Evolutionary conservation across 1,284 basidiomycete genomes (phyloP), one percentile per base, ranked within the genome.

Genomic region (Rhodotorula sp.): DNA sequence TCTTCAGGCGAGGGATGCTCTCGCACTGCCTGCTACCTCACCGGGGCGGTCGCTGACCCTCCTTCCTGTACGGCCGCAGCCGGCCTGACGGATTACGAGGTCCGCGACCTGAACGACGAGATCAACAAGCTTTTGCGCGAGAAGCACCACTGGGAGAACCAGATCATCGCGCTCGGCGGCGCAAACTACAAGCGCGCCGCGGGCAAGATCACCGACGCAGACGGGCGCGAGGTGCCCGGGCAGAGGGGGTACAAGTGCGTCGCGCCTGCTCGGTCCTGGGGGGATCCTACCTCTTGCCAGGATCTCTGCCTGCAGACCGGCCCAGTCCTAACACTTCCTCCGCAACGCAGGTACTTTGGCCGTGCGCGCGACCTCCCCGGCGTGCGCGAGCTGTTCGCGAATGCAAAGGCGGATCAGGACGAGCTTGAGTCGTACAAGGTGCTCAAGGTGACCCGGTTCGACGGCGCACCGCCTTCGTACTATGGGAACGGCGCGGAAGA

Each of bases 191-290:
- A 92, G 79, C 85, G 95, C 62, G 95, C 92, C 79, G 80, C 83
- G 41, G 89, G 91, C 10, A 88, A 90, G 61, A 96, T 97, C 91
- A 80, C 91, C 75, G 91, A 97, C 80, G 94, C 95, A 75, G 94
- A 95, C 77, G 93, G 94, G 27, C 91, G 91, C 80, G 94, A 97
- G 82, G 93, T 97, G 0, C 94, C 94, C 0, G 94, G 94, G 0
- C 96, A 92, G n/a, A 91, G 97, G 77, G 96, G 95, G 67, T 99
- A 98, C 87, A 98, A 98, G 93, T 94, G 77, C 76, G 89, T 86
- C 21, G 5, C 1, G 12, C 7, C 46, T 19, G 41, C 21, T 44
- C 44, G 25, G 2, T 36, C 44, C 39, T 7, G 9, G 39, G 39
- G 39, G 39, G 9, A 39, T 39, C 9, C 39, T 10, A 8, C 39